Conservation (phyloP, 225 moss, liverwort and hornwort genomes). For the Pseudisothecium myosuroides region DNA sequence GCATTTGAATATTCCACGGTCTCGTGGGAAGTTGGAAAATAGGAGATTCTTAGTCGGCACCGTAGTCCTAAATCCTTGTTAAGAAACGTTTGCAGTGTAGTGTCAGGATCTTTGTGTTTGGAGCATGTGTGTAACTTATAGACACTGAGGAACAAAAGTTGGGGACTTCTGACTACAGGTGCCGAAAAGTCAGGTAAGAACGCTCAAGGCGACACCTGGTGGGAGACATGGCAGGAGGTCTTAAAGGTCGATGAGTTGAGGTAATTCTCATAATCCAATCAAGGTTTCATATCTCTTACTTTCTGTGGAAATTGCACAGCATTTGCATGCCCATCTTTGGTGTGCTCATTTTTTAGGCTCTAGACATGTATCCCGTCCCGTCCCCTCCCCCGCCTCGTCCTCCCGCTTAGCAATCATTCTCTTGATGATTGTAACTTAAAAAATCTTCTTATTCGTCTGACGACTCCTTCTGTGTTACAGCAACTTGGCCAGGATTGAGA, state of each 20-base stretch:
- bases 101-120: constrained; percentile 11
- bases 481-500: constrained; percentile 95
- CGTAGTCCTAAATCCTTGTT: neutral
- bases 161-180: constrained; percentile 47
- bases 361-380: too few relatives aligned
- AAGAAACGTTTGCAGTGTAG: constrained; percentile 1
- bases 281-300: neutral
- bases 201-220: constrained; percentile 93
- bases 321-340: neutral
- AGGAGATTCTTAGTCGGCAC: neutral
- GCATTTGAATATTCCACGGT: neutral
- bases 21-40: neutral
- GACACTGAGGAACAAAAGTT: constrained; percentile 21
- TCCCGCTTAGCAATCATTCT: neutral
- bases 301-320: neutral
- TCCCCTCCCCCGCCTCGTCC: neutral
- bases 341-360: neutral
- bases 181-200: constrained; percentile 97
- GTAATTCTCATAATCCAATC: constrained; percentile 9
- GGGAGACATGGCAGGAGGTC: constrained; percentile 98
- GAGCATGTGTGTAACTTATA: constrained; percentile 12
- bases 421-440: neutral
- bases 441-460: neutral
- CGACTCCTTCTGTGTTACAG: constrained; percentile 9
- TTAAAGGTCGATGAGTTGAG: constrained; percentile 90